phyloP scores from a whole-genome alignment of 1,139 yeast species.

The Protomyces inundatus region DNA sequence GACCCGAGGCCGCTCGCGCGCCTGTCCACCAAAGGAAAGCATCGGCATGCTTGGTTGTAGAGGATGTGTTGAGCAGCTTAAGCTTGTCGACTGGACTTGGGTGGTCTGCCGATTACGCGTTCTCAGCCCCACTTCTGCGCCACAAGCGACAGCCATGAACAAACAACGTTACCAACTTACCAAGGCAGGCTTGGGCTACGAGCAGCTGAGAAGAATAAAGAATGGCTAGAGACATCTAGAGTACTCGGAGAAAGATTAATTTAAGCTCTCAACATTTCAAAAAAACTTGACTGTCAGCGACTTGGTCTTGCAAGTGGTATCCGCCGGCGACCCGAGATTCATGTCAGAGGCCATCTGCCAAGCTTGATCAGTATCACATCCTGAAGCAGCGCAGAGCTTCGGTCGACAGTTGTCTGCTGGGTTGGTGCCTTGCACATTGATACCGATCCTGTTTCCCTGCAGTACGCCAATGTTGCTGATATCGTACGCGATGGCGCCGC shows the following conservation, averaged over 20 bases:
- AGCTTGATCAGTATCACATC: neutral
- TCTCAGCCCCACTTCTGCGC: too few species aligned
- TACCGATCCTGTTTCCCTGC: neutral
- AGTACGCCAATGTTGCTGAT: neutral
- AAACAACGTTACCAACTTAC: too few species aligned
- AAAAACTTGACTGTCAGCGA: neutral
- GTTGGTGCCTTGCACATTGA: neutral
- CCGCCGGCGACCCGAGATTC: neutral
- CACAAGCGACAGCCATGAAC: too few species aligned
- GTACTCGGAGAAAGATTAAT: too few species aligned
- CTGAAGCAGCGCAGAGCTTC: neutral
- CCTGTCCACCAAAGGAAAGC: conserved; percentile 25
- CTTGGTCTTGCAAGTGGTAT: neutral
- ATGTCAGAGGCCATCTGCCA: neutral
- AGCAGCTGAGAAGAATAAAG: too few species aligned
- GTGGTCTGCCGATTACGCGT: too few species aligned
- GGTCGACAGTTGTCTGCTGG: neutral
- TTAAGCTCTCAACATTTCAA: neutral
- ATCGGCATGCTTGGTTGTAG: neutral
- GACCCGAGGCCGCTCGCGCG: conserved; percentile 21
- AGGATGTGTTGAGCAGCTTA: too few species aligned
- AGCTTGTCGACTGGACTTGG: too few species aligned
- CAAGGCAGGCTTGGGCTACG: too few species aligned
- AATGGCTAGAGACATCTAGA: too few species aligned
- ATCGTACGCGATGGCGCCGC: neutral